Evolutionary conservation across 1,284 basidiomycete genomes (phyloP).

Genomic region (Puccinia triticina): DNA sequence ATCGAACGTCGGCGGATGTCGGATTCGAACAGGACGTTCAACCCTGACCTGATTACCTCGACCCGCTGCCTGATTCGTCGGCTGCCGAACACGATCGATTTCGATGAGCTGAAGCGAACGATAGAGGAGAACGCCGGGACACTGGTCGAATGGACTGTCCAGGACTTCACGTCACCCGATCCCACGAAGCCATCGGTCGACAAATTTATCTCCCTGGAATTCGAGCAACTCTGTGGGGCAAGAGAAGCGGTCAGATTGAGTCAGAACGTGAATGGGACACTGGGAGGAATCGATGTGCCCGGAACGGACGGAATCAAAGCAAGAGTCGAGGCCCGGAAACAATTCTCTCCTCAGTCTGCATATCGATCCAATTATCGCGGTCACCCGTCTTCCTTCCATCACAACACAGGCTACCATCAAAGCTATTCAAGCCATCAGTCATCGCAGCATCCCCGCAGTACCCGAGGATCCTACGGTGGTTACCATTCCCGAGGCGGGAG

Average conservation of each 20-base stretch:
- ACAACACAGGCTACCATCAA: slow-evolving; percentile 10
- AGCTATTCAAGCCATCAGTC: background rate
- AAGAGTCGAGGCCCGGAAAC: slow-evolving; percentile 24
- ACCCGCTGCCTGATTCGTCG: slow-evolving; percentile 34
- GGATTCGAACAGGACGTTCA: slow-evolving; percentile 28
- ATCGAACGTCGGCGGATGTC: slow-evolving; percentile 34
- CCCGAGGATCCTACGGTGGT: slow-evolving; percentile 19
- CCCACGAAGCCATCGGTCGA: slow-evolving; percentile 12
- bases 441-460: background rate
- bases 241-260: slow-evolving; percentile 41
- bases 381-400: background rate
- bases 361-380: slow-evolving; percentile 34
- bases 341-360: slow-evolving; percentile 26
- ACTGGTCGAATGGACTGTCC: slow-evolving; percentile 35
- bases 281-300: slow-evolving; percentile 25
- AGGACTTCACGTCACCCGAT: slow-evolving; percentile 23
- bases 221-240: slow-evolving; percentile 40
- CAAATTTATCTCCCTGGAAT: slow-evolving; percentile 39
- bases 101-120: slow-evolving; percentile 23
- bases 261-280: slow-evolving; percentile 12
- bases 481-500: slow-evolving; percentile 15
- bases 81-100: slow-evolving; percentile 8
- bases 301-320: slow-evolving; percentile 22
- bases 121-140: slow-evolving; percentile 32
- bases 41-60: slow-evolving; percentile 38